Base-by-base conservation (phyloP, 345 rosid species). In the Cardamine resedifolia region DNA sequence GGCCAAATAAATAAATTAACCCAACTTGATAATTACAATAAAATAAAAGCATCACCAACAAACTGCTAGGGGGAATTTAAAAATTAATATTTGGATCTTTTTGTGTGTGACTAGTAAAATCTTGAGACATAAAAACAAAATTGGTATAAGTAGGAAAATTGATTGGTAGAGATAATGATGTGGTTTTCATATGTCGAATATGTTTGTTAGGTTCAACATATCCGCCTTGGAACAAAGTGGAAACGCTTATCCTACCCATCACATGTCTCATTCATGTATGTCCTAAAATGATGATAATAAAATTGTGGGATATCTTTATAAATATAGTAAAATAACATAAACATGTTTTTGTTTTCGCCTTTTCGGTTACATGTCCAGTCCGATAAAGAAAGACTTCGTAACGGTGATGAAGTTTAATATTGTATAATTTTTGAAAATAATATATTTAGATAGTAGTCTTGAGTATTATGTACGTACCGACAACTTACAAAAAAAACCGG, bases 231-330 rank as follows among this genome's bases (percentile, higher is more conserved):
- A 66, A 20, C 55, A 48, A 56, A 50, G 52, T 75, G 68, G 57
- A 51, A 51, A 28, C 33, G 57, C 38, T 59, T 75, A 20, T 59
- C 66, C 52, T 68, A 51, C 57, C 64, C 56, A 68, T 68, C 67
- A 75, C 70, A 75, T 61, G 74, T 52, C 69, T 60, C 64, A 61
- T 45, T 68, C 74, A 60, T 68, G 61, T 58, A 3, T 68, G 57
- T 53, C 69, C 65, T 52, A 60, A 61, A 59, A 60, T 58, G 67
- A 56, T 73, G 48, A 24, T 31, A 20, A 31, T 20, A 12, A 18
- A 36, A 10, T 39, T 19, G 53, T 61, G 47, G 28, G 39, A 27
- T 28, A 39, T 62, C 43, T 61, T 19, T 19, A 39, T 50, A 20
- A 44, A 47, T 20, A 52, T 50, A 30, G 41, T 52, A 67, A 26